Base-by-base conservation (phyloP, 2,329 filamentous ascomycete genomes). In the Microascus cirrosus region DNA sequence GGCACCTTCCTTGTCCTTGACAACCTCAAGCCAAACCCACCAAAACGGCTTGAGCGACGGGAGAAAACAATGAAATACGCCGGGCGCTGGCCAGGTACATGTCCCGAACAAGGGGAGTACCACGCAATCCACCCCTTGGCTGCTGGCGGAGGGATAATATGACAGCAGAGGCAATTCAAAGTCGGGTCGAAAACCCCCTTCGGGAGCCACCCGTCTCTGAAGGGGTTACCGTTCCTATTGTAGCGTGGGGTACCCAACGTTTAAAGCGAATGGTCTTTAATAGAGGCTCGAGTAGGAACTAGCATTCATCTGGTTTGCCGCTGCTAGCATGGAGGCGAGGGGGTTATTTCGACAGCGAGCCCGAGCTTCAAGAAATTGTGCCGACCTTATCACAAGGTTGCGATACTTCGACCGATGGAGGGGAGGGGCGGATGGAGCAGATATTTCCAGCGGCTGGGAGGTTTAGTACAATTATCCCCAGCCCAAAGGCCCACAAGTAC, bases 401-500 rank as follows among this genome's bases (percentile, higher is more conserved):
- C 18, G 36, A 42, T 42, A 42, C 36, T n/a, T 42, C 12, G 36
- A n/a, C 18, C 36, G 18, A 48, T 20, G 24, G 39, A 55, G 35
- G 24, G 18, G 36, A 55, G 36, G 34, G 54, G 13, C 25, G 35
- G 35, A 24, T 22, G 28, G 28, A 32, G 28, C 28, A 32, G 28
- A 51, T 34, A 48, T 56, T 48, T 32, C 18, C 35, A 36, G 24
- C 55, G 39, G 24, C 34, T 35, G 20, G 28, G 45, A 32, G 28
- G n/a, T 12, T 36, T 52, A 28, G 42, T 48, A 20, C 55, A 57
- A 57, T 57, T 45, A 53, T 48, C 55, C 55, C 55, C 28, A 45
- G 20, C 48, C 54, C 55, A 51, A 57, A 57, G 55, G 55, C 48
- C 55, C 55, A 57, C 55, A 45, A 32, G 45, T 57, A 20, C 55